Conservation (phyloP, 108 stramenopile genomes). For the Fragilaria crotonensis region DNA sequence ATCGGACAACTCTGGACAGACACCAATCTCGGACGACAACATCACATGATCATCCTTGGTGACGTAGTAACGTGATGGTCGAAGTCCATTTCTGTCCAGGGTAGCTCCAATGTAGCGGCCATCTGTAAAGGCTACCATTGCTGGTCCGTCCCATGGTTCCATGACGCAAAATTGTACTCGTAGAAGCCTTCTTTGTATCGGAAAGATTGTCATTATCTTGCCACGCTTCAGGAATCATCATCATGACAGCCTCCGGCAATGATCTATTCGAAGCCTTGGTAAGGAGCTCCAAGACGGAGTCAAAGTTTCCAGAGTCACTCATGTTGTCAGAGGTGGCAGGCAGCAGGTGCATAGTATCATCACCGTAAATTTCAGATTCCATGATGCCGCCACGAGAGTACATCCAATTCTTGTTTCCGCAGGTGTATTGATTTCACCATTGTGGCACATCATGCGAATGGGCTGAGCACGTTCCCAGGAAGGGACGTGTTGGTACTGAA, state of each 20-base stretch:
- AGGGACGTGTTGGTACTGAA: constrained; percentile 94
- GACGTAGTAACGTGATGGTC: constrained; percentile 93
- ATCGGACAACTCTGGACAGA: constrained; percentile 80
- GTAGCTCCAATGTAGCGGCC: constrained; percentile 91
- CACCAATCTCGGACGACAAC: constrained; percentile 93
- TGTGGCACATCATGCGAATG: constrained; percentile 96
- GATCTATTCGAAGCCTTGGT: constrained; percentile 84
- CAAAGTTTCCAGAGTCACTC: constrained; percentile 96
- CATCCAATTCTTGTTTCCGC: constrained; percentile 98
- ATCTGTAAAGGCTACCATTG: constrained; percentile 98
- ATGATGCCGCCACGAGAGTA: constrained; percentile 92
- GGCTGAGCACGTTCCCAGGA: constrained; percentile 95
- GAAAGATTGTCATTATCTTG: constrained; percentile 91
- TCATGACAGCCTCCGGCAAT: constrained; percentile 91
- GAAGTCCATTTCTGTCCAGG: constrained; percentile 92
- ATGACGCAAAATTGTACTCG: constrained; percentile 95
- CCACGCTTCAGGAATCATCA: constrained; percentile 97
- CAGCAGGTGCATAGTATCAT: constrained; percentile 74
- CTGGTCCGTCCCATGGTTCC: constrained; percentile 99
- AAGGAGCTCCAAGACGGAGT: constrained; percentile 89
- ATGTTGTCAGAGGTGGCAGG: constrained; percentile 86
- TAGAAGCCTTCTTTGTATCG: constrained; percentile 91
- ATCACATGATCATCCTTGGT: constrained; percentile 94
- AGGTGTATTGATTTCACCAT: constrained; percentile 96
- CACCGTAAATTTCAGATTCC: constrained; percentile 81